Conservation (phyloP, 208 protist species). For the Trypanosoma brucei region DNA sequence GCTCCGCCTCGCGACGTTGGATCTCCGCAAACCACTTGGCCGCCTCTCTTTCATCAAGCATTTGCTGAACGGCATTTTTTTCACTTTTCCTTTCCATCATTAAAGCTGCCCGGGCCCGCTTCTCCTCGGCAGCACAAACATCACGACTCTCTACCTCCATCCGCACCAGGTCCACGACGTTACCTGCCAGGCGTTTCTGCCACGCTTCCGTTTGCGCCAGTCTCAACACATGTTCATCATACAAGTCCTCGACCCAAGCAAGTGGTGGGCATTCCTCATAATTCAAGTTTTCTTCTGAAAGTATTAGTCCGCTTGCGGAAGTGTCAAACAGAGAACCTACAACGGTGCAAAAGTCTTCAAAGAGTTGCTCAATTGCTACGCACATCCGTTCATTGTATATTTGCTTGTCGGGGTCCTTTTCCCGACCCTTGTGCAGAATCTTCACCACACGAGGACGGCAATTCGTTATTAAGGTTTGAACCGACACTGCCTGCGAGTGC, state of each 20-base stretch:
- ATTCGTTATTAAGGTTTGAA: slow-evolving; percentile 24
- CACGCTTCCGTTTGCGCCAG: slow-evolving; percentile 53
- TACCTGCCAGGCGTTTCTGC: slow-evolving; percentile 49
- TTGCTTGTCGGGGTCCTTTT: slow-evolving; percentile 77
- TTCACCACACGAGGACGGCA: slow-evolving; percentile 52
- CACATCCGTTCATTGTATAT: slow-evolving; percentile 91
- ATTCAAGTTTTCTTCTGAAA: slow-evolving; percentile 18
- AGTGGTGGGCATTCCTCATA: slow-evolving; percentile 32
- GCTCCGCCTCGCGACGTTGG: slow-evolving; percentile 33
- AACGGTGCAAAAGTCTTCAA: slow-evolving; percentile 32
- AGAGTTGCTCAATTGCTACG: slow-evolving; percentile 67
- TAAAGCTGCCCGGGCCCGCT: slow-evolving; percentile 19
- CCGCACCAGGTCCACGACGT: slow-evolving; percentile 36
- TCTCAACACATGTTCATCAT: slow-evolving; percentile 43
- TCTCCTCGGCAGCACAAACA: slow-evolving; percentile 50
- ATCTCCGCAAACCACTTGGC: slow-evolving; percentile 45
- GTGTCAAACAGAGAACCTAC: slow-evolving; percentile 20
- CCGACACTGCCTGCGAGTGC: slow-evolving; percentile 16
- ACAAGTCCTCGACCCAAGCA: slow-evolving; percentile 23
- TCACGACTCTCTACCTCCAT: slow-evolving; percentile 40
- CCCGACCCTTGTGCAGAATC: slow-evolving; percentile 58
- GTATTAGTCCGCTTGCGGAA: slow-evolving; percentile 13
- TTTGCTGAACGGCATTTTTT: slow-evolving; percentile 26
- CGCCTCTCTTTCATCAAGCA: slow-evolving; percentile 21
- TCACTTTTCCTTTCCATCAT: slow-evolving; percentile 16